Conservation (phyloP, 306 rosid species). For the cucumber (Cucumis sativus) region DNA sequence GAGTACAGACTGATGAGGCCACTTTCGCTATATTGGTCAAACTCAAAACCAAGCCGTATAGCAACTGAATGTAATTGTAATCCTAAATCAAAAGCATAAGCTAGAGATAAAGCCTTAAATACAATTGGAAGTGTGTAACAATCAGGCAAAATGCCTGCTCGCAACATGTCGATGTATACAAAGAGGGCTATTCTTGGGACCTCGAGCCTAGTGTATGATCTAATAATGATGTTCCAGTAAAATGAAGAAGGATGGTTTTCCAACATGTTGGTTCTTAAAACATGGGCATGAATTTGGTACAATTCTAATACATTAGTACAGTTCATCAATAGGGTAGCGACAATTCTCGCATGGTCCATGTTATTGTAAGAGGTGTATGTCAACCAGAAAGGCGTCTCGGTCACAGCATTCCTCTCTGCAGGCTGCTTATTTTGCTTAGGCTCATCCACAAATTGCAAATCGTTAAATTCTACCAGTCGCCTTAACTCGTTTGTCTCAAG, state of each 20-base stretch:
- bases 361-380: conserved; percentile 65
- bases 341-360: conserved; percentile 12
- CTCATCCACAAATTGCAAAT: conserved; percentile 93
- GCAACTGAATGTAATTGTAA: conserved; percentile 44
- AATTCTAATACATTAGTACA: conserved; percentile 19
- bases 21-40: conserved; percentile 51
- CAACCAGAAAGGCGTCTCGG: too few species aligned
- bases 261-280: conserved; percentile 30
- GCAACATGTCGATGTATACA: conserved; percentile 29
- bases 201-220: conserved; percentile 42
- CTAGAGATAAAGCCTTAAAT: conserved; percentile 37
- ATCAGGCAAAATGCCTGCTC: conserved; percentile 45
- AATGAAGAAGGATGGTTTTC: conserved; percentile 33
- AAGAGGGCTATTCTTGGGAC: conserved; percentile 36
- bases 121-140: conserved; percentile 55
- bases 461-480: conserved; percentile 86
- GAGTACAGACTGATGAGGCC: conserved; percentile 43
- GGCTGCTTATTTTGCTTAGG: conserved; percentile 88
- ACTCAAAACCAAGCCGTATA: conserved; percentile 41
- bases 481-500: conserved; percentile 89
- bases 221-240: conserved; percentile 53
- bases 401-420: conserved; percentile 90
- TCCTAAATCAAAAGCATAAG: conserved; percentile 27
- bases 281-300: conserved; percentile 26
- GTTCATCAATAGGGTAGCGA: conserved; percentile 59